These are phyloP conservation scores for Kodamaea derodonti DNA, from an alignment of 1,139 yeast species.

Conservation along the genomic window DNA sequence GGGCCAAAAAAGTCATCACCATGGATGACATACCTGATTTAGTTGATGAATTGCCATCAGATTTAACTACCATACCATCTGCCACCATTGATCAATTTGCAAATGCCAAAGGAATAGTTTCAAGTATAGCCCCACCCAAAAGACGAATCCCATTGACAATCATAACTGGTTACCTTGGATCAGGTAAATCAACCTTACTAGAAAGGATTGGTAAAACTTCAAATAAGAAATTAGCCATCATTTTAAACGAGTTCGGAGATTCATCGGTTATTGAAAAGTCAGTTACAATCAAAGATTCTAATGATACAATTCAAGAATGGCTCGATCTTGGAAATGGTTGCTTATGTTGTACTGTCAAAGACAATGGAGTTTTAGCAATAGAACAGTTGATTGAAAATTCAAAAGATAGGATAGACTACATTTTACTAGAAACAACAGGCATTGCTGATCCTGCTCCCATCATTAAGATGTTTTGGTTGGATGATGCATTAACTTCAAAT, in stretches of 20 bases:
- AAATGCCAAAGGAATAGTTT: constrained; percentile 1
- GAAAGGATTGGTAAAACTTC: constrained; percentile 70
- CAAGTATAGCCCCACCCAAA: constrained; percentile 9
- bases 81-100: constrained; percentile 9
- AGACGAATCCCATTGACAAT: constrained; percentile 83
- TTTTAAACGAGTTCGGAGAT: constrained; percentile 87
- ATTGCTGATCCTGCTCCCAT: constrained; percentile 98
- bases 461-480: constrained; percentile 96
- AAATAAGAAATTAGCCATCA: constrained; percentile 76
- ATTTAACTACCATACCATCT: constrained; percentile 4
- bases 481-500: constrained; percentile 77
- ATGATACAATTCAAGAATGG: constrained; percentile 82
- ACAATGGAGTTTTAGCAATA: constrained; percentile 90
- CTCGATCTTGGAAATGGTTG: constrained; percentile 95
- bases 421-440: constrained; percentile 90
- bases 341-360: constrained; percentile 92
- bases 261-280: constrained; percentile 87
- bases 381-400: constrained; percentile 77
- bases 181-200: constrained; percentile 87
- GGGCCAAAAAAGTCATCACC: too few relatives aligned
- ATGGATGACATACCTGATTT: constrained; percentile 53
- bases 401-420: constrained; percentile 78
- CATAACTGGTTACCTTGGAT: constrained; percentile 91
- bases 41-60: constrained; percentile 31
- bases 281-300: constrained; percentile 64